Conservation (phyloP, 2,329 filamentous ascomycete genomes). For the Epichloe coenophiala region DNA sequence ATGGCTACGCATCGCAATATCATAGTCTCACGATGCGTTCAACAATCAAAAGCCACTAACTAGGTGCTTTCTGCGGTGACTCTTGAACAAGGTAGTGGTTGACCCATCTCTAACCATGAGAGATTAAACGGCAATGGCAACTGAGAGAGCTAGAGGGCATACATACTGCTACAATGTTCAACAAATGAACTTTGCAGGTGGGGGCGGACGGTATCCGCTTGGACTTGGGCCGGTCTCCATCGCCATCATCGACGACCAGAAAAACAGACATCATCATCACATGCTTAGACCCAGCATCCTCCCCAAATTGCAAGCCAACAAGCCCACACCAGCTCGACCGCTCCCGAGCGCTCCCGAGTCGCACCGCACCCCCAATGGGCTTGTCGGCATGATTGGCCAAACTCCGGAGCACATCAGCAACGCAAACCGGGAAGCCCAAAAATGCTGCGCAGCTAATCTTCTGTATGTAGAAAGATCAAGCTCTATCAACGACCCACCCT, state of each 20-base stretch:
- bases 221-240: neutral
- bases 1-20: neutral
- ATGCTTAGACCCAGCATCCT: constrained; percentile 9
- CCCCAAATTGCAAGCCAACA: neutral
- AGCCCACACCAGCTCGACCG: neutral
- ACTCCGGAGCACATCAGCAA: neutral
- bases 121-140: no score
- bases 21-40: neutral
- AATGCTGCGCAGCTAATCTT: neutral
- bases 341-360: neutral
- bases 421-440: neutral
- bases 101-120: no score
- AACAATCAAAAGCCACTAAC: no score
- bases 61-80: no score
- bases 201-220: neutral
- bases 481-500: neutral
- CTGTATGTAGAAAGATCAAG: neutral
- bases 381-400: neutral
- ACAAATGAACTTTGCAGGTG: neutral
- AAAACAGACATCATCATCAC: constrained; percentile 15
- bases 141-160: no score
- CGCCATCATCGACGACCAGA: neutral
- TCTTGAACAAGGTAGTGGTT: no score
- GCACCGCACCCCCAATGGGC: neutral
- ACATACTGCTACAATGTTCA: neutral